Conservation (phyloP, 345 rosid genomes). For the Geranium rotundifolium region DNA sequence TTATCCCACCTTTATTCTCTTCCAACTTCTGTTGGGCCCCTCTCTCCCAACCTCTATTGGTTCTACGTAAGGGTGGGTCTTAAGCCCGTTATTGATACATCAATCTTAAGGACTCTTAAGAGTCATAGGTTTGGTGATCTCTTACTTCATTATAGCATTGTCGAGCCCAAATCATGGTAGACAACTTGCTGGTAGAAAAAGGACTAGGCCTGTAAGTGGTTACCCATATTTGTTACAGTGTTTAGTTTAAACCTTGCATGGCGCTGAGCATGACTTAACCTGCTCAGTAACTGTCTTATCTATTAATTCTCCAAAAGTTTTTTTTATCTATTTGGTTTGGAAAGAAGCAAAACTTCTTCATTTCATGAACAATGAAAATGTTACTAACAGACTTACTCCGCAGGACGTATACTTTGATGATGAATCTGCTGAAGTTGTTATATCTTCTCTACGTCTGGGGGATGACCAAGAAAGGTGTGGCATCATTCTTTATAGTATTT, state of each 20-base stretch:
- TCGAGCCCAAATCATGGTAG: too few relatives aligned
- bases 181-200: too few relatives aligned
- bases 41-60: too few relatives aligned
- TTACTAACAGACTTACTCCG: slow-evolving; percentile 17
- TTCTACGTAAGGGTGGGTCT: too few relatives aligned
- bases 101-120: too few relatives aligned
- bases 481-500: not conserved
- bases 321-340: not conserved
- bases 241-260: not conserved
- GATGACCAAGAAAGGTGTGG: slow-evolving; percentile 79
- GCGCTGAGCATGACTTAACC: not conserved
- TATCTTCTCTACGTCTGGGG: slow-evolving; percentile 88
- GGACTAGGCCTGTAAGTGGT: too few relatives aligned
- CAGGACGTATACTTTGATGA: slow-evolving; percentile 99
- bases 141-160: too few relatives aligned
- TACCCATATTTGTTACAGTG: too few relatives aligned
- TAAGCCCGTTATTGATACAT: too few relatives aligned
- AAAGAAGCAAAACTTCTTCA: not conserved
- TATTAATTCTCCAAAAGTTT: not conserved
- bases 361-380: slow-evolving; percentile 5
- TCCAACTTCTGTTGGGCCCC: too few relatives aligned
- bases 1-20: too few relatives aligned
- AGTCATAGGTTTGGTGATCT: too few relatives aligned
- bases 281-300: not conserved
- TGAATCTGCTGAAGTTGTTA: slow-evolving; percentile 93